A percentile compares a stretch with the other conserved stretches of the same genome.
phyloP scores from a whole-genome alignment of 441 rosid species.

The Theobroma grandiflorum region DNA sequence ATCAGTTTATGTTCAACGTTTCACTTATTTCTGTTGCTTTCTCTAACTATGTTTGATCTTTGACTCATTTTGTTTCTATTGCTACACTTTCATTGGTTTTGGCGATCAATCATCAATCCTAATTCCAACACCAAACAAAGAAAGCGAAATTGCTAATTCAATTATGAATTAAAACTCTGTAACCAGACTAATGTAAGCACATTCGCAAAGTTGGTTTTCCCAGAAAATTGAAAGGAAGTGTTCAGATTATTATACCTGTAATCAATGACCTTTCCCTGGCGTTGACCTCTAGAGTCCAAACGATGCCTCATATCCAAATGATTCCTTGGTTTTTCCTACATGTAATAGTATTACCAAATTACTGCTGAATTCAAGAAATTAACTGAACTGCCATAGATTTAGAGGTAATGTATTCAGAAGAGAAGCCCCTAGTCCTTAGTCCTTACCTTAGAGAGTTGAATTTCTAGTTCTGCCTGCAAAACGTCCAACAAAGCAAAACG shows the following conservation, averaged over 20 bases:
- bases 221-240: constrained; percentile 11
- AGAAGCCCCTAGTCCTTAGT: neutral
- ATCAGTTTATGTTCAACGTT: neutral
- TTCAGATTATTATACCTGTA: constrained; percentile 61
- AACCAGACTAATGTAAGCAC: neutral
- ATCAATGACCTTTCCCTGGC: constrained; percentile 89
- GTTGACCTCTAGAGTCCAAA: constrained; percentile 89
- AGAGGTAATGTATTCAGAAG: neutral
- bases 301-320: constrained; percentile 97
- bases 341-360: neutral
- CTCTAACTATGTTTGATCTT: constrained; percentile 5
- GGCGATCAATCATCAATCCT: neutral
- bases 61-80: neutral
- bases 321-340: constrained; percentile 89
- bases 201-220: neutral
- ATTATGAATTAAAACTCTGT: neutral
- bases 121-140: neutral
- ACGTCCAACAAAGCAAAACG: constrained; percentile 27
- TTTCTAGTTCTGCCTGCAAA: constrained; percentile 81
- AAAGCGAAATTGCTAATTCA: neutral
- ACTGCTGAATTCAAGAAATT: neutral
- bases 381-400: neutral
- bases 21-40: constrained; percentile 7
- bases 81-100: neutral
- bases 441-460: constrained; percentile 76